Conservation (phyloP, 441 rosid species). For the Geranium incanum region DNA sequence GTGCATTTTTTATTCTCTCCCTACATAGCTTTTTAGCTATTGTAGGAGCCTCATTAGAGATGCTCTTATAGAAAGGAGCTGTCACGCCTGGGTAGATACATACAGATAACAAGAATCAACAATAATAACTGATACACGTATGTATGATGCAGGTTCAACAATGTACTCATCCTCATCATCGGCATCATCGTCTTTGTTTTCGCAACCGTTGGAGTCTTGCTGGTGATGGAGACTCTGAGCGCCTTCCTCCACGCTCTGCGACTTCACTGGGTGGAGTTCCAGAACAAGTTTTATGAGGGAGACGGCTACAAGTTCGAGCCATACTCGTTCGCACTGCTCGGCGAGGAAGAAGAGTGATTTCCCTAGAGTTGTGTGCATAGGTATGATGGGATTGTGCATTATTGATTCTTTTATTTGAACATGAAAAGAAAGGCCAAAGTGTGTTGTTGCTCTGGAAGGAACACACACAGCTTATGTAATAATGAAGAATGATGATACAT, state of each 20-base stretch:
- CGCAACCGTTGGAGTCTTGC: slow-evolving; percentile 83
- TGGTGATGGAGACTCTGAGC: slow-evolving; percentile 92
- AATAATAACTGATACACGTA: neutral
- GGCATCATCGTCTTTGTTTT: slow-evolving; percentile 61
- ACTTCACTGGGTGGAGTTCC: slow-evolving; percentile 97
- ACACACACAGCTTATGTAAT: too few relatives aligned
- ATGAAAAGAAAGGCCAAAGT: neutral
- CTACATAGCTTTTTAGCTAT: too few relatives aligned
- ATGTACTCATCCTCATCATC: slow-evolving; percentile 44
- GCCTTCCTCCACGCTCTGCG: slow-evolving; percentile 89
- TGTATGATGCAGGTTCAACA: slow-evolving; percentile 53
- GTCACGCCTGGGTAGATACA: neutral
- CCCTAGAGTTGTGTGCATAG: slow-evolving; percentile 13
- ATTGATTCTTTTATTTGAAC: slow-evolving; percentile 1
- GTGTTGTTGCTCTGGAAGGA: too few relatives aligned
- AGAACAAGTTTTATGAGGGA: slow-evolving; percentile 89
- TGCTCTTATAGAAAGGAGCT: neutral
- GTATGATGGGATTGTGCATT: neutral
- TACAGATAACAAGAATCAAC: neutral
- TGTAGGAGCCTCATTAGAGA: too few relatives aligned
- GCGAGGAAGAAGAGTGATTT: slow-evolving; percentile 53
- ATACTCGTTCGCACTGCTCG: slow-evolving; percentile 45
- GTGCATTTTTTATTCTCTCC: too few relatives aligned
- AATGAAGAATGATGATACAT: too few relatives aligned
- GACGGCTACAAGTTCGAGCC: slow-evolving; percentile 84